These are phyloP conservation scores for Solanum lignicaule DNA, from an alignment of 257 asterid genomes.

Conservation along the genomic window DNA sequence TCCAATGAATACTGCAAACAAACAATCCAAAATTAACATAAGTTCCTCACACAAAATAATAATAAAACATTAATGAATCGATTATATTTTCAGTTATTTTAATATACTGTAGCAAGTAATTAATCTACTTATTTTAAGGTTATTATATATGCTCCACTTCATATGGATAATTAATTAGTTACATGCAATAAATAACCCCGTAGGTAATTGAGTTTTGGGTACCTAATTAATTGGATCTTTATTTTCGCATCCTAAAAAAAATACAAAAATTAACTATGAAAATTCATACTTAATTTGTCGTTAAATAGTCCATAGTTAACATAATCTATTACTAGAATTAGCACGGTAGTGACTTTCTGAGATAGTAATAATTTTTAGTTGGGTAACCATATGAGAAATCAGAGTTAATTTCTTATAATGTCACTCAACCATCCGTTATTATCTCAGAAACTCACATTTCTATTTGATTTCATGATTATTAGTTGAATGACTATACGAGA, in stretches of 20 bases:
- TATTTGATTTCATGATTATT: neutral
- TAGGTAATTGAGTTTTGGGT: neutral
- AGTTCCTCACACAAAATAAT: neutral
- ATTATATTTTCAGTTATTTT: neutral
- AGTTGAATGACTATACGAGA: neutral
- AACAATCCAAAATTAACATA: neutral
- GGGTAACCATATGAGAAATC: neutral
- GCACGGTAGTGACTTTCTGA: neutral
- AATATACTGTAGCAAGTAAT: neutral
- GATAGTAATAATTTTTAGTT: neutral
- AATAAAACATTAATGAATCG: neutral
- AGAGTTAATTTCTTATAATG: neutral
- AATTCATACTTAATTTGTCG: neutral
- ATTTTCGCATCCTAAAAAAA: neutral
- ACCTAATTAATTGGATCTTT: neutral
- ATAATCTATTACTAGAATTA: neutral
- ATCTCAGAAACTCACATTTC: neutral
- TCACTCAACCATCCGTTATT: neutral
- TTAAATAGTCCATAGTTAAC: neutral
- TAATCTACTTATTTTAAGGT: neutral
- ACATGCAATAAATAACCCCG: neutral
- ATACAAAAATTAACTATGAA: neutral
- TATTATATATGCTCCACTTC: neutral
- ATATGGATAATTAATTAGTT: neutral
- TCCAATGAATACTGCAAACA: slow-evolving; percentile 80